Evolutionary conservation across 768 basidiomycete species (phyloP), one percentile per base, ranked within the genome.

Genomic region (Rhodotorula babjevae): DNA sequence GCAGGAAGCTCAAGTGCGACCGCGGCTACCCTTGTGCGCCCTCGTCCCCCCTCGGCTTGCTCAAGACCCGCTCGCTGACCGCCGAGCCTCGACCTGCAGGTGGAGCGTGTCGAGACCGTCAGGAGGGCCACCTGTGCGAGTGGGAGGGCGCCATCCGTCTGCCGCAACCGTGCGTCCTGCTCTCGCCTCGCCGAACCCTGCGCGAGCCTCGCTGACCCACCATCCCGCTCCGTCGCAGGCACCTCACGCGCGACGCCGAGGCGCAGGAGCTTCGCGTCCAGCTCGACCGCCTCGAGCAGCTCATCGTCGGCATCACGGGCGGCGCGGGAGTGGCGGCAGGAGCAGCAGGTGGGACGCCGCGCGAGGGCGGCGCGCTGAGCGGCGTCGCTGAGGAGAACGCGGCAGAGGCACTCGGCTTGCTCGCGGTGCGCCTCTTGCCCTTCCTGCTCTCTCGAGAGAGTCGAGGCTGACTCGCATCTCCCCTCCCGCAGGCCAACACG

Each of bases 81-180:
- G 33, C 27, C 19, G 33, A 19, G 21, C 4, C 36, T 9, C 23
- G 5, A 15, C 49, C 7, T 36, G 14, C 40, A 71, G 71, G 72
- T 55, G 72, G 72, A 0, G 72, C 72, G 10, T 74, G 72, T 50
- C 63, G 72, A 4, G 72, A 74, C 49, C 50, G 72, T 2, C 64
- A 69, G 29, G 72, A 74, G 23, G 72, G 64, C 19, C 72, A 74
- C 40, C 47, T 74, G 21, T 74, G 72, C 67, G 67, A 69, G 21
- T 74, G 72, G 72, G 72, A 67, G 42, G 72, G 58, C 2, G 72
- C 72, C 5, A 69, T 74, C 36, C 63, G 72, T 10, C 42, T 74
- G 3, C 72, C 72, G n/a, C 72, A 74, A n/a, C 68, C 72, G 68
- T 73, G 14, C 46, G 67, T 65, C 15, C 23, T 31, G 16, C 33